Percentiles rank a stretch among this genome's conserved stretches.
phyloP scores from a whole-genome alignment of 2,329 filamentous ascomycete genomes.

The Xylaria multiplex region DNA sequence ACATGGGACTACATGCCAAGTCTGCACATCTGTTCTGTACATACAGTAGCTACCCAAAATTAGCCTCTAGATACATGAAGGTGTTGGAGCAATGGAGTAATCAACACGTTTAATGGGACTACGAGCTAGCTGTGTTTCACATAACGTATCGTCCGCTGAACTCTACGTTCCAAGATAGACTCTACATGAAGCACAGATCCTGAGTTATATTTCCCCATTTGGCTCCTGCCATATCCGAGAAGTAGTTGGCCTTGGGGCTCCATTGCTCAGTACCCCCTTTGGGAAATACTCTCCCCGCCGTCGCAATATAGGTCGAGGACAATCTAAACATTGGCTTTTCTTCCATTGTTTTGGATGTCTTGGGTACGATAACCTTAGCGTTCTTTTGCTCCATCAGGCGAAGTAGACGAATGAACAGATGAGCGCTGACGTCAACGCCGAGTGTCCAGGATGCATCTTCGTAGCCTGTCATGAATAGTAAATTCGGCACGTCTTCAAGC shows the following conservation, averaged over 20 bases:
- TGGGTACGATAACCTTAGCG: conserved; percentile 33
- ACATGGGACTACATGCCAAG: not conserved
- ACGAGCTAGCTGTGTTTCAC: not conserved
- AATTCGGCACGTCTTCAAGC: conserved; percentile 74
- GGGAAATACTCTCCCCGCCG: conserved; percentile 53
- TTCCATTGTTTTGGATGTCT: conserved; percentile 27
- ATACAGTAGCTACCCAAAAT: not conserved
- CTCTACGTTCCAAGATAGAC: not conserved
- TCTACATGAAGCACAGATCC: conserved; percentile 37
- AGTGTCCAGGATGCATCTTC: conserved; percentile 74
- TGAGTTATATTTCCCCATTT: conserved; percentile 40
- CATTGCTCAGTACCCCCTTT: conserved; percentile 45
- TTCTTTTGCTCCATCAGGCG: conserved; percentile 55
- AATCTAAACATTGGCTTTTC: conserved; percentile 50
- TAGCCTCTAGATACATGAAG: not conserved
- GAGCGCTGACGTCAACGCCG: conserved; percentile 65
- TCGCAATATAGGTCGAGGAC: conserved; percentile 51
- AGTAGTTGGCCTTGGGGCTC: conserved; percentile 42
- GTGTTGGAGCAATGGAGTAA: not conserved
- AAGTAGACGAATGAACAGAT: conserved; percentile 61
- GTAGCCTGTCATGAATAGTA: conserved; percentile 71
- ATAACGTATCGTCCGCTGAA: not conserved
- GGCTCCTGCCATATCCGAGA: conserved; percentile 40
- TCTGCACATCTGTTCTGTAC: not conserved
- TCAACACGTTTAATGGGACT: not conserved